A percentile compares a stretch with the other conserved stretches of the same genome.
phyloP scores from a whole-genome alignment of 2,329 filamentous ascomycete genomes.

The Penicillium sp. region DNA sequence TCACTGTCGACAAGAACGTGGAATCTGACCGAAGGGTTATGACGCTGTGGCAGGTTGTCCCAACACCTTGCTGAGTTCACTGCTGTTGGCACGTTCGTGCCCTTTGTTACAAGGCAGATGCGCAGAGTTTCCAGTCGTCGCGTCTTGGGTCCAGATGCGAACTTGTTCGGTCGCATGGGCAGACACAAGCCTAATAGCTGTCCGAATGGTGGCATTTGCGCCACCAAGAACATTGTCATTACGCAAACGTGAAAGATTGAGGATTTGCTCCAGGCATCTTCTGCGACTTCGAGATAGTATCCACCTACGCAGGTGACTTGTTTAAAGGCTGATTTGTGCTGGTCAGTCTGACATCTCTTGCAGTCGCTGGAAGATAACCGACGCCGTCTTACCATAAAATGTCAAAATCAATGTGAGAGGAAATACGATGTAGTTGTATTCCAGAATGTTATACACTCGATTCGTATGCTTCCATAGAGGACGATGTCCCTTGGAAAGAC shows the following conservation, averaged over 20 bases:
- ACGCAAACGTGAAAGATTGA: not conserved
- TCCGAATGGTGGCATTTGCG: conserved; percentile 4
- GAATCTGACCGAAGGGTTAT: conserved; percentile 7
- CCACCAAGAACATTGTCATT: not conserved
- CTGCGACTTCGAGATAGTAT: conserved; percentile 1
- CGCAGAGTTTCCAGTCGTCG: conserved; percentile 2
- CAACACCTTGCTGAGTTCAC: conserved; percentile 5
- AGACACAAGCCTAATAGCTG: conserved; percentile 6
- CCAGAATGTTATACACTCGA: not conserved
- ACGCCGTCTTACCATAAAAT: conserved; percentile 3
- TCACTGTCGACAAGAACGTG: conserved; percentile 7
- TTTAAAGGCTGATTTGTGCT: not conserved
- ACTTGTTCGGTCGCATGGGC: conserved; percentile 6
- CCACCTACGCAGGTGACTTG: not conserved
- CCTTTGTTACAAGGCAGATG: conserved; percentile 11
- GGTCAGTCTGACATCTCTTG: not conserved
- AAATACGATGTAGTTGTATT: conserved; percentile 9
- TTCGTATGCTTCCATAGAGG: not conserved
- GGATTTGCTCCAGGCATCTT: not conserved
- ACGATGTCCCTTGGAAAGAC: not conserved
- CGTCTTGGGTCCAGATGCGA: not conserved
- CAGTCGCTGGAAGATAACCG: not conserved
- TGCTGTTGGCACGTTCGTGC: conserved; percentile 7
- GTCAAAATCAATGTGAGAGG: conserved; percentile 5
- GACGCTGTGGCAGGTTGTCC: conserved; percentile 1